Evolutionary conservation across 108 stramenopile species (phyloP), one percentile per base, ranked within the genome.

Genomic region (Fragilaria radians): DNA sequence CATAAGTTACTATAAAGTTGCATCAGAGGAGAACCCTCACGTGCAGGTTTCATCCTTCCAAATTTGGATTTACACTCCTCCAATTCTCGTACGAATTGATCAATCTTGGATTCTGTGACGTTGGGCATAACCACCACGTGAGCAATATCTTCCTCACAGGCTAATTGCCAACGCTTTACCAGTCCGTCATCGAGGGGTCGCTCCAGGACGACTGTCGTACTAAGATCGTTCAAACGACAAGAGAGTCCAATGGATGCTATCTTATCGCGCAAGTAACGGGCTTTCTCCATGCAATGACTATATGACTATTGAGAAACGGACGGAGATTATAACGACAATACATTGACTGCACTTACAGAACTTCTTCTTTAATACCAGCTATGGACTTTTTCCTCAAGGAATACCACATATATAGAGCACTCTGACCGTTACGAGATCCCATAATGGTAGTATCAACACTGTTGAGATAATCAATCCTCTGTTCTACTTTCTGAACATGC

Each of bases 61-160:
- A 59, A 57, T 29, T 56, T 68, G 21, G 81, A 59, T 59, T 57
- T 74, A 52, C 68, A 72, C 46, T 82, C 73, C 17, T 72, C 62
- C 53, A 92, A 68, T 54, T 92, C 86, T 52, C 82, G 73, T 9
- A 92, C 85, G 65, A 92, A 92, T 33, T 72, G 70, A 57, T 92
- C 85, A 75, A 92, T 92, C 61, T 92, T 92, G 30, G 52, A 34
- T 34, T 56, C 54, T 22, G 90, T 92, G 7, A 92, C 81, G 66
- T 92, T 92, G 54, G 90, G 90, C 90, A 92, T 92, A 51, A 92
- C 90, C 1, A 92, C 90, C 25, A 92, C 90, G 62, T 92, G 90
- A 18, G 86, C 86, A 74, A 92, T 92, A 61, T 92, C 90, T 54
- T 92, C 86, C 57, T 92, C 86, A 57, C 90, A 92, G 22, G 90